Evolutionary conservation across 129 eudicot genomes (phyloP), one percentile per base, ranked within the genome.

Genomic region (Chrysanthemum seticuspe): DNA sequence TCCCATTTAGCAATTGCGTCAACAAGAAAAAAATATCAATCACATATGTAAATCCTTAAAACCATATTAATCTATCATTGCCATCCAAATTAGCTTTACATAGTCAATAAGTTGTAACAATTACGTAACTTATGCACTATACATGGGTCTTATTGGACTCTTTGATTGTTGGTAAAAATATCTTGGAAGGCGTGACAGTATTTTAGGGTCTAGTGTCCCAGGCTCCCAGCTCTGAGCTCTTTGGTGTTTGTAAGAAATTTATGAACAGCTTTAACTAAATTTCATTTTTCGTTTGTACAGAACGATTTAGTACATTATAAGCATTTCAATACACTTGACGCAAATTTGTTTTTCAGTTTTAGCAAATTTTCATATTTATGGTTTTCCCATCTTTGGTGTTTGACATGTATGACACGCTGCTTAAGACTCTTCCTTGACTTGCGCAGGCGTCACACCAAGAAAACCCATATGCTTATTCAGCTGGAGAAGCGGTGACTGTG

Each of bases 401-500:
- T 40, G 7, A 40, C 47, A 6, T 40, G 47, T 40, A 7, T 40
- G 47, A 7, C 47, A 5, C 6, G 34, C 13, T 58, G 47, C 15
- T 74, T 54, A 63, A 16, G 14, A 53, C 61, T 57, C 66, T 57
- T 51, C 19, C 54, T 51, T 44, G 61, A 63, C 16, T 57, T 10
- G 29, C 47, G 60, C 36, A 57, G 68, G 34, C 67, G 19, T 67
- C 74, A 27, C 12, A 23, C 29, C 84, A 87, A 78, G 92, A 65
- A 25, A 72, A 76, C 76, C 82, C 71, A 13, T 85, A 79, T 62
- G 85, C 88, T 53, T 86, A 84, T 75, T 68, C 98, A 23, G 87
- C 96, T 0, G 95, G 95, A 7, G 98, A 89, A 82, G 98, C 97
- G 3, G 90, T 93, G 69, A 82, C 96, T 0, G 13, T 89, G 71